These are phyloP conservation scores for Penicillium sclerotigenum DNA, from an alignment of 2,329 filamentous ascomycete species.

Conservation along the genomic window DNA sequence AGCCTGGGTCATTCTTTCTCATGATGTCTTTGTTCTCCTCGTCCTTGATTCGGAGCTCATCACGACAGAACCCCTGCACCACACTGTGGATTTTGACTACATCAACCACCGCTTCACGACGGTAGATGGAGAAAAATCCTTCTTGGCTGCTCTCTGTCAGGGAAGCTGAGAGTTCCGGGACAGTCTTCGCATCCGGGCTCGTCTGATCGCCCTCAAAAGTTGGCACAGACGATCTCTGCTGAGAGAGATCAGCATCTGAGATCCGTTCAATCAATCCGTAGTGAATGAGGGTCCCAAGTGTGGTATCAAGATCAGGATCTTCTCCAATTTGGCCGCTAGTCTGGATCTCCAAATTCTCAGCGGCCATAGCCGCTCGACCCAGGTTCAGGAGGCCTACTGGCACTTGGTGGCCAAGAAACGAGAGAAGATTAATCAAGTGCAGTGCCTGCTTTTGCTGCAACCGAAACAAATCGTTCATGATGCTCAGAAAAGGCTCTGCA, in stretches of 20 bases:
- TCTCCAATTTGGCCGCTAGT: conserved; percentile 36
- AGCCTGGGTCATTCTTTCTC: conserved; percentile 26
- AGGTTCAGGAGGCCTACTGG: conserved; percentile 64
- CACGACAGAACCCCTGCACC: conserved; percentile 48
- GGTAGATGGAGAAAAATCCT: conserved; percentile 31
- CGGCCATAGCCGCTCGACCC: conserved; percentile 43
- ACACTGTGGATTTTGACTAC: conserved; percentile 49
- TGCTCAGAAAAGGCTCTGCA: conserved; percentile 47
- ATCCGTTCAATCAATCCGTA: conserved; percentile 47
- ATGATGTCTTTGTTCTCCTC: conserved; percentile 25
- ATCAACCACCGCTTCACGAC: conserved; percentile 37
- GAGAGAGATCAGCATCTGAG: conserved; percentile 32
- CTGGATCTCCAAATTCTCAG: conserved; percentile 37
- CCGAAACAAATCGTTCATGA: conserved; percentile 47
- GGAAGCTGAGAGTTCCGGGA: conserved; percentile 33
- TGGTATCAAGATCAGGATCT: conserved; percentile 44
- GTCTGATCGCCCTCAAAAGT: conserved; percentile 22
- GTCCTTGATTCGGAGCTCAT: conserved; percentile 43
- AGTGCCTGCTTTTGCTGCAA: conserved; percentile 52
- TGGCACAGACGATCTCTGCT: conserved; percentile 7
- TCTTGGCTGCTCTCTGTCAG: conserved; percentile 38
- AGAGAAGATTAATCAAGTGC: conserved; percentile 63
- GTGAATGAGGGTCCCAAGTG: conserved; percentile 45
- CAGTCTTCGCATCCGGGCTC: conserved; percentile 19
- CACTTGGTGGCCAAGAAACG: conserved; percentile 63